Evolutionary conservation across 1,284 basidiomycete genomes (phyloP).

Genomic region (Naganishia sp.): DNA sequence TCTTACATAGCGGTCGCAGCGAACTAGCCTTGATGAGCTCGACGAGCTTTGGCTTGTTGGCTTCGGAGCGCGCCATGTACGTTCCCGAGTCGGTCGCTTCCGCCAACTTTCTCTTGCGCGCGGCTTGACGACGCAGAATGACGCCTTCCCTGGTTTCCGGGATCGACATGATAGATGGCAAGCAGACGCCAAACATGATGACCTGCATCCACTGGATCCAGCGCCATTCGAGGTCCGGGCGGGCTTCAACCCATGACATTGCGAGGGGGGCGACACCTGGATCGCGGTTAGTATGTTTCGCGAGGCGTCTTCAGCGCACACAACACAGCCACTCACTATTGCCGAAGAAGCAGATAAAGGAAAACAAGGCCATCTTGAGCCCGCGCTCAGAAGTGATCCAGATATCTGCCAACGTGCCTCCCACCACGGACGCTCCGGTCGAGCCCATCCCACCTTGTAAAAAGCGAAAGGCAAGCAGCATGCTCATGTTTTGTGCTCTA

Average conservation of each 20-base stretch:
- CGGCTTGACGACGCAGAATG: constrained; percentile 46
- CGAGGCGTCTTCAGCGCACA: constrained; percentile 56
- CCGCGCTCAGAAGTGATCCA: constrained; percentile 68
- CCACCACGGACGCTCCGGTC: constrained; percentile 71
- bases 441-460: constrained; percentile 67
- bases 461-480: constrained; percentile 68
- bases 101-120: constrained; percentile 41
- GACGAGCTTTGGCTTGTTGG: constrained; percentile 42
- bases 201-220: constrained; percentile 81
- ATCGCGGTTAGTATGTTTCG: constrained; percentile 64
- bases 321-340: background rate
- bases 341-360: constrained; percentile 10
- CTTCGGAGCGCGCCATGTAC: constrained; percentile 53
- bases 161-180: constrained; percentile 45
- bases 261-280: constrained; percentile 67
- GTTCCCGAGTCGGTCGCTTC: constrained; percentile 37
- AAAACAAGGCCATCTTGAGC: constrained; percentile 39
- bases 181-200: constrained; percentile 50
- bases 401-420: constrained; percentile 73
- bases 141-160: constrained; percentile 51
- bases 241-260: constrained; percentile 71
- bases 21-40: constrained; percentile 44
- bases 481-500: constrained; percentile 68
- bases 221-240: constrained; percentile 65
- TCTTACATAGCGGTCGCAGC: constrained; percentile 45